These are phyloP conservation scores for Beauveria varroae DNA, from an alignment of 2,329 filamentous ascomycete genomes.

Conservation along the genomic window DNA sequence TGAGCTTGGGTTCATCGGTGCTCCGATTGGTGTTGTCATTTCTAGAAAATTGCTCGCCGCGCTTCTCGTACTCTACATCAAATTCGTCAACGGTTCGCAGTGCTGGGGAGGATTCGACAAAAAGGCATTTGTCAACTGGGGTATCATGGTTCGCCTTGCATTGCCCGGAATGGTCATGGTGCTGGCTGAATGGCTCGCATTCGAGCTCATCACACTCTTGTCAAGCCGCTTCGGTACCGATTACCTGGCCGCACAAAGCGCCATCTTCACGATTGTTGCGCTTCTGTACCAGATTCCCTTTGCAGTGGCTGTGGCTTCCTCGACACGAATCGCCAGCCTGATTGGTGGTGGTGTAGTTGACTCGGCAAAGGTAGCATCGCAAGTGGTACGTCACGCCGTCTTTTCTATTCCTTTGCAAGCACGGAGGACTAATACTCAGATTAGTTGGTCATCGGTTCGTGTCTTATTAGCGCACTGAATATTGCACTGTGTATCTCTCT, in stretches of 20 bases:
- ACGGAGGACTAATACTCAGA: neutral
- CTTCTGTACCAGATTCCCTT: slow-evolving; percentile 90
- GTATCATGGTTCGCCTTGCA: slow-evolving; percentile 76
- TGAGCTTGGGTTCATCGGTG: slow-evolving; percentile 65
- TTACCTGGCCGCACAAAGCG: slow-evolving; percentile 81
- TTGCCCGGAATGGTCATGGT: slow-evolving; percentile 90
- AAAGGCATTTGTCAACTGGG: slow-evolving; percentile 66
- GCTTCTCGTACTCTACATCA: slow-evolving; percentile 68
- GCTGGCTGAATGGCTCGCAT: slow-evolving; percentile 85
- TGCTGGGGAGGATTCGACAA: slow-evolving; percentile 79
- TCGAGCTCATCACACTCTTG: slow-evolving; percentile 82
- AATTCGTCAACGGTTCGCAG: slow-evolving; percentile 62
- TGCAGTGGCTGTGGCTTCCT: slow-evolving; percentile 79
- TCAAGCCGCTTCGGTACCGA: slow-evolving; percentile 72
- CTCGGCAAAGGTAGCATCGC: slow-evolving; percentile 71
- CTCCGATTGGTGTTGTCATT: slow-evolving; percentile 71
- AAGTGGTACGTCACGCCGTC: slow-evolving; percentile 47
- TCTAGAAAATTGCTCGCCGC: slow-evolving; percentile 71
- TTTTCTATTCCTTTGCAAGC: too few relatives aligned
- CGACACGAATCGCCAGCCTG: slow-evolving; percentile 85
- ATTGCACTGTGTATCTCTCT: slow-evolving; percentile 60
- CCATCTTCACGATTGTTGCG: slow-evolving; percentile 71
- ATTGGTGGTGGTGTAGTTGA: slow-evolving; percentile 79
- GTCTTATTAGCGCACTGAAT: slow-evolving; percentile 72
- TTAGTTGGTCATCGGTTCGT: slow-evolving; percentile 51